A percentile compares a stretch with the other conserved stretches of the same genome.
These are phyloP conservation scores for Naematelia aurantialba DNA, from an alignment of 768 basidiomycete genomes.

Conservation along the genomic window DNA sequence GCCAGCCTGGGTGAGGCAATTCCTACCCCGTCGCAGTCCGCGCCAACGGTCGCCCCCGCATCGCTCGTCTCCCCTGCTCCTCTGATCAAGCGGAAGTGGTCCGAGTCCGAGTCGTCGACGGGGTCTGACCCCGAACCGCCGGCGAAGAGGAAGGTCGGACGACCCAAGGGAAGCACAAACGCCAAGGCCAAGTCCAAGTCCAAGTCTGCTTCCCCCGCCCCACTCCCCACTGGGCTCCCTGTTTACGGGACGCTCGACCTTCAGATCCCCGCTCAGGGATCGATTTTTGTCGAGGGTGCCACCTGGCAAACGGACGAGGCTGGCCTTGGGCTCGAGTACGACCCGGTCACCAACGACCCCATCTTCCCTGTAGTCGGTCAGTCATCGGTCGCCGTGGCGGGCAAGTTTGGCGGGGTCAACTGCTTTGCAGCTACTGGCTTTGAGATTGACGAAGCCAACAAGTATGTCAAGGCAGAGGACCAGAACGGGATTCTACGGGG, in stretches of 20 bases:
- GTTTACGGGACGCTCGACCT: neutral
- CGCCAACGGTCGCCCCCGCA: constrained; percentile 8
- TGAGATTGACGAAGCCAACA: neutral
- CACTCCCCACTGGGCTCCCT: neutral
- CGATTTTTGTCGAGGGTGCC: neutral
- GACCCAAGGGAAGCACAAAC: constrained; percentile 8
- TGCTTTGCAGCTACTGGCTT: neutral
- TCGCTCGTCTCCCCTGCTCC: constrained; percentile 3
- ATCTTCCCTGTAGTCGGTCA: neutral
- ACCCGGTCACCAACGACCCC: neutral
- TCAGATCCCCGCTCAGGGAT: neutral
- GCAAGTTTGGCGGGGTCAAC: neutral
- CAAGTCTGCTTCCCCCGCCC: neutral
- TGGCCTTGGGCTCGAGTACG: neutral
- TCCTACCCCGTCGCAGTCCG: neutral
- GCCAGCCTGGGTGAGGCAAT: neutral
- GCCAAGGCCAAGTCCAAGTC: constrained; percentile 8
- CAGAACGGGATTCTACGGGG: neutral
- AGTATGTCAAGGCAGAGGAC: neutral
- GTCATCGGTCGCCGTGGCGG: neutral
- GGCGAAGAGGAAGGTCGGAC: constrained; percentile 12
- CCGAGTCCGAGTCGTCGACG: constrained; percentile 15
- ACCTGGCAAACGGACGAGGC: neutral
- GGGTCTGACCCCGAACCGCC: constrained; percentile 10
- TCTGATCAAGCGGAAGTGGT: constrained; percentile 29